A percentile compares a stretch with the other conserved stretches of the same genome.
These are phyloP conservation scores for Penicillium cataractarum DNA, from an alignment of 495 filamentous ascomycete species.

Conservation along the genomic window DNA sequence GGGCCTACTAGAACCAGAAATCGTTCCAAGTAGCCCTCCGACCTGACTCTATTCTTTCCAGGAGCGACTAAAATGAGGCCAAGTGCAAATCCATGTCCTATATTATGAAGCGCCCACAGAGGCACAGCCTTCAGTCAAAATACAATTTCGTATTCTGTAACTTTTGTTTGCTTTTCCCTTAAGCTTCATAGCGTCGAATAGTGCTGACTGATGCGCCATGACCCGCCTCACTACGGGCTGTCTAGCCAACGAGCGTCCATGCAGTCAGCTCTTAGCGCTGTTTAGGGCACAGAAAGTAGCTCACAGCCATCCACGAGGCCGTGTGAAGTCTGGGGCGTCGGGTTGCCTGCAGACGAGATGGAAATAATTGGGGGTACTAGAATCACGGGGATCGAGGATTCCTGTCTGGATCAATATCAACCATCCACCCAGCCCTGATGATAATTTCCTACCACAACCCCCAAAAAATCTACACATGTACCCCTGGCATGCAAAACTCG, in stretches of 20 bases:
- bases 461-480: conserved; percentile 9
- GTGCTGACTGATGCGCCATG: neutral
- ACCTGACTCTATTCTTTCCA: too few species aligned
- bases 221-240: neutral
- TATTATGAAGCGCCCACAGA: too few species aligned
- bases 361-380: neutral
- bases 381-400: neutral
- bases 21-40: too few species aligned
- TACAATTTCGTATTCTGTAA: too few species aligned
- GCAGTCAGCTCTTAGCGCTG: neutral
- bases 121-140: too few species aligned
- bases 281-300: neutral
- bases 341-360: neutral
- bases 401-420: neutral
- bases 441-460: neutral
- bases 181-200: neutral
- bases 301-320: neutral
- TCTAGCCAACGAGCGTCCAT: neutral
- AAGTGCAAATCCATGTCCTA: too few species aligned
- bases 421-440: neutral
- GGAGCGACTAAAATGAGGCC: too few species aligned
- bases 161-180: neutral
- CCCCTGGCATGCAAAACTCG: conserved; percentile 15
- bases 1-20: too few species aligned
- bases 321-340: neutral